Evolutionary conservation across 371 early-diverging fungal genomes (phyloP).

Genomic region (Rhizopus sp.): DNA sequence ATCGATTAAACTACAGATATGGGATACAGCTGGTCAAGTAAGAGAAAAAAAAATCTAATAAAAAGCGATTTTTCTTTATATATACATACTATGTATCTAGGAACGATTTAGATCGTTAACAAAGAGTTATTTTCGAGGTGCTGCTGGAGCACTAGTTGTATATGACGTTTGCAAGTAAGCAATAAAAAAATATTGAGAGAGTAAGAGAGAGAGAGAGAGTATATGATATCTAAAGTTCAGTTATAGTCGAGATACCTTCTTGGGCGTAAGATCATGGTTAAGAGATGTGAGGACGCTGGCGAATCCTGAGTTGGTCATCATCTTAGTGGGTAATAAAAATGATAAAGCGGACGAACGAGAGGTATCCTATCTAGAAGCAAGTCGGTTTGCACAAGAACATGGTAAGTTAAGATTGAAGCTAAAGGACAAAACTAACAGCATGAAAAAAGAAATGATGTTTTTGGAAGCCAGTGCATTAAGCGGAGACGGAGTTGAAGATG

Average conservation of each 20-base stretch:
- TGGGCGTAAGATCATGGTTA: conserved; percentile 62
- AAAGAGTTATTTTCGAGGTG: conserved; percentile 70
- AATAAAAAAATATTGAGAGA: neutral
- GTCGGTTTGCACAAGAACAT: conserved; percentile 70
- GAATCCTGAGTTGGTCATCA: conserved; percentile 67
- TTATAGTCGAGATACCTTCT: conserved; percentile 58
- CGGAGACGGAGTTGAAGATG: conserved; percentile 64
- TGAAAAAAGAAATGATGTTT: conserved; percentile 57
- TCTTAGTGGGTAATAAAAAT: conserved; percentile 75
- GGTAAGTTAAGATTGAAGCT: conserved; percentile 30
- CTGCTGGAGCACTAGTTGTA: conserved; percentile 70
- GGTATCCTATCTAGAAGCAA: conserved; percentile 68
- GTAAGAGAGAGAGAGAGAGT: neutral
- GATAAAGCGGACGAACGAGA: conserved; percentile 62
- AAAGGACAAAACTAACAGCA: neutral
- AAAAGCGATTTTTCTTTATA: neutral
- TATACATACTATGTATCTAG: conserved; percentile 18
- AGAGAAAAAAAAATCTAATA: neutral
- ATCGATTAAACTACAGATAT: conserved; percentile 77
- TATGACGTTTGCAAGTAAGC: conserved; percentile 71
- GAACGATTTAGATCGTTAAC: conserved; percentile 87
- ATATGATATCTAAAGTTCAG: neutral
- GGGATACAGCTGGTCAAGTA: conserved; percentile 89
- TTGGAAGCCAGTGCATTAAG: conserved; percentile 64
- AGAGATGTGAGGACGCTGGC: conserved; percentile 64